phyloP scores from a whole-genome alignment of 192 early-diverging fungal species.

The Coemansia sp. region DNA sequence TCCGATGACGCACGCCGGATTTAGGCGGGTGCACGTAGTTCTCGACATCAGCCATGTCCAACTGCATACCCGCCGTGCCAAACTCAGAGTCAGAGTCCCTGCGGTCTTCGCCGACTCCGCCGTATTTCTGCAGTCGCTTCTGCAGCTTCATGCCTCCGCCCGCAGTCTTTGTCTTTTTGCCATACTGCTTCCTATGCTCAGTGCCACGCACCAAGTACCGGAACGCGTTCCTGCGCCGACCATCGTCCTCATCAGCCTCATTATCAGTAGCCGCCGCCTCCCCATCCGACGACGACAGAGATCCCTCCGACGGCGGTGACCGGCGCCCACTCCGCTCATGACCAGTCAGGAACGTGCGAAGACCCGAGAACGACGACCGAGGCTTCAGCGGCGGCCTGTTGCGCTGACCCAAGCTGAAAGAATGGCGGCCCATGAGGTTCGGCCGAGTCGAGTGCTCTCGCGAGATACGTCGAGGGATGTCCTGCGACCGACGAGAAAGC shows the following conservation, averaged over 20 bases:
- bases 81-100: slow-evolving; percentile 52
- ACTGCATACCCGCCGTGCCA: slow-evolving; percentile 18
- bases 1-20: not conserved
- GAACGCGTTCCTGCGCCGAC: slow-evolving; percentile 32
- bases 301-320: not conserved
- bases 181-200: slow-evolving; percentile 48
- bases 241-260: slow-evolving; percentile 19
- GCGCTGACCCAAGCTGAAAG: slow-evolving; percentile 28
- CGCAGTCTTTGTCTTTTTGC: not conserved
- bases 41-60: slow-evolving; percentile 51
- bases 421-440: slow-evolving; percentile 20
- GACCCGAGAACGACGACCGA: slow-evolving; percentile 35
- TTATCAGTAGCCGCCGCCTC: slow-evolving; percentile 15
- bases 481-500: slow-evolving; percentile 30
- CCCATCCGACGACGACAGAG: slow-evolving; percentile 21
- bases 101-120: slow-evolving; percentile 11
- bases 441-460: slow-evolving; percentile 11
- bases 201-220: slow-evolving; percentile 52
- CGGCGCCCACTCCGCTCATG: slow-evolving; percentile 2
- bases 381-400: slow-evolving; percentile 13
- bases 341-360: slow-evolving; percentile 28
- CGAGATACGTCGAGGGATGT: slow-evolving; percentile 1
- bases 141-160: slow-evolving; percentile 16
- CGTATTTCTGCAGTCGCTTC: slow-evolving; percentile 28
- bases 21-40: slow-evolving; percentile 49